These are phyloP conservation scores for Tulasnella calospora DNA, from an alignment of 768 basidiomycete species.

Conservation along the genomic window DNA sequence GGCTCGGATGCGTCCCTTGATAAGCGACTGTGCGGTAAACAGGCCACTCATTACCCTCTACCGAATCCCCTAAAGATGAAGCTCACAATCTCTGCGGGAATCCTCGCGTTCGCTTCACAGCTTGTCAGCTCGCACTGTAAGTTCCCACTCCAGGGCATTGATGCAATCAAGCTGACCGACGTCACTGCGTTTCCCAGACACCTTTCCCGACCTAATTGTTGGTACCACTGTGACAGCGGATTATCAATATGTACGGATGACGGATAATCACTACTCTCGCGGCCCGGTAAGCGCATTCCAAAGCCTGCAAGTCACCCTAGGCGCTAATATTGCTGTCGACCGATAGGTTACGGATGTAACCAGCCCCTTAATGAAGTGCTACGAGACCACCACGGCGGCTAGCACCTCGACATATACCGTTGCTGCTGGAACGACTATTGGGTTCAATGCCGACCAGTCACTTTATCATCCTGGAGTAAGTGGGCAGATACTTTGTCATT, in stretches of 20 bases:
- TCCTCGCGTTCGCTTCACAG: not conserved
- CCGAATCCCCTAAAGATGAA: conserved; percentile 19
- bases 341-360: conserved; percentile 17
- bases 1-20: not conserved
- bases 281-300: conserved; percentile 12
- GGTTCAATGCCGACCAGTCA: conserved; percentile 19
- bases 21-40: not conserved
- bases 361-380: conserved; percentile 16
- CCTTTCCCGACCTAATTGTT: conserved; percentile 4
- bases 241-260: conserved; percentile 25
- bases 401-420: conserved; percentile 22
- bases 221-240: conserved; percentile 12
- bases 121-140: conserved; percentile 6
- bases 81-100: not conserved
- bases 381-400: conserved; percentile 2
- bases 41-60: conserved; percentile 27
- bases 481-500: not conserved
- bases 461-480: conserved; percentile 28
- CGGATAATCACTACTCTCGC: conserved; percentile 25
- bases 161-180: not conserved
- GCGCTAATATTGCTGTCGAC: no score
- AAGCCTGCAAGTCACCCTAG: not conserved
- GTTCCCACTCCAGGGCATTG: no score
- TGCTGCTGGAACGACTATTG: conserved; percentile 21
- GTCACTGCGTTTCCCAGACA: not conserved